A percentile compares a stretch with the other conserved stretches of the same genome.
These are phyloP conservation scores for Coniferiporia sulphurascens DNA, from an alignment of 1,284 basidiomycete genomes.

Conservation along the genomic window DNA sequence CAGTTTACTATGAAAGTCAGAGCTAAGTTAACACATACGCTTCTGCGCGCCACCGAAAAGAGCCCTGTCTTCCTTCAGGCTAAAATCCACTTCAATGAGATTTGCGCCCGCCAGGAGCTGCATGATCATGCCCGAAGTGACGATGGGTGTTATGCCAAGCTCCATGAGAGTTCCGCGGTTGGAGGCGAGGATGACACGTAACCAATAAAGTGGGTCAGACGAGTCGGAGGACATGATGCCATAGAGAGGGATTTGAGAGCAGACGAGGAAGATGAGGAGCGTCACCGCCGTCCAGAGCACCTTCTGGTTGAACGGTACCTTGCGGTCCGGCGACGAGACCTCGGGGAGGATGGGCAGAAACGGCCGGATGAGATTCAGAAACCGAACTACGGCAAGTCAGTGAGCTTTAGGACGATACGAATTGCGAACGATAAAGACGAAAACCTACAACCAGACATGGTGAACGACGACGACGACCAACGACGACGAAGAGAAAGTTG, in stretches of 20 bases:
- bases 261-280: conserved; percentile 95
- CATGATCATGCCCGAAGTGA: conserved; percentile 99
- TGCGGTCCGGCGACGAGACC: conserved; percentile 93
- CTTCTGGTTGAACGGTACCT: conserved; percentile 96
- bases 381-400: conserved; percentile 60
- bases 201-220: conserved; percentile 98
- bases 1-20: conserved; percentile 13
- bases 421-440: background rate
- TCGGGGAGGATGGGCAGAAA: conserved; percentile 93
- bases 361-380: conserved; percentile 92
- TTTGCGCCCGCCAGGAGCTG: conserved; percentile 97
- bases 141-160: conserved; percentile 95
- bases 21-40: conserved; percentile 54
- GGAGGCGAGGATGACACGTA: conserved; percentile 97
- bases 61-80: conserved; percentile 94
- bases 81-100: conserved; percentile 96
- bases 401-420: background rate
- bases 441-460: conserved; percentile 19
- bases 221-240: conserved; percentile 98
- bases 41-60: conserved; percentile 97
- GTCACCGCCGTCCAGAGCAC: conserved; percentile 96
- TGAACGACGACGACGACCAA: conserved; percentile 9
- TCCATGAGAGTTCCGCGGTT: conserved; percentile 99
- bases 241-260: conserved; percentile 94
- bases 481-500: conserved; percentile 11